Percentiles rank a stretch among this genome's conserved stretches.
phyloP scores from a whole-genome alignment of 768 basidiomycete genomes.

The Boletus edulis region DNA sequence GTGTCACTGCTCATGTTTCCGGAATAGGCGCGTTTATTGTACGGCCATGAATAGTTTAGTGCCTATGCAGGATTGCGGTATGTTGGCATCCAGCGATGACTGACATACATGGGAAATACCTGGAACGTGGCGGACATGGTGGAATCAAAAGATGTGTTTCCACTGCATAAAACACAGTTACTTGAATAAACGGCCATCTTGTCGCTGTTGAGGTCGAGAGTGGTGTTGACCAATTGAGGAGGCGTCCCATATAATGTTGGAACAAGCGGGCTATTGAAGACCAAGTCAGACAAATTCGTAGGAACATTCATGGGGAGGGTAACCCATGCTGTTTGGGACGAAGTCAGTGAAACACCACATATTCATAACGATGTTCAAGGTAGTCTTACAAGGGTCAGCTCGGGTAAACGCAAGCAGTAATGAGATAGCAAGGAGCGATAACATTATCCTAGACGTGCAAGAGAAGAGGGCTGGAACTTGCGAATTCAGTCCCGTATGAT shows the following conservation, averaged over 20 bases:
- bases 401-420: neutral
- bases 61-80: neutral
- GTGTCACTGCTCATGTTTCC: conserved; percentile 14
- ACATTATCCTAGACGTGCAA: no score
- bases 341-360: neutral
- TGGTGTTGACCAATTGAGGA: conserved; percentile 14
- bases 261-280: conserved; percentile 17
- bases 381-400: conserved; percentile 7
- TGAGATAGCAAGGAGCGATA: no score
- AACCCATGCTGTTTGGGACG: conserved; percentile 13
- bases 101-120: neutral
- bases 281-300: conserved; percentile 4
- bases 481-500: no score
- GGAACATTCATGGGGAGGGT: conserved; percentile 15
- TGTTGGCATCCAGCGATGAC: neutral
- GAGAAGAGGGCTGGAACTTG: no score
- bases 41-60: conserved; percentile 13
- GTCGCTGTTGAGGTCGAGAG: conserved; percentile 16
- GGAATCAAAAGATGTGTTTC: conserved; percentile 15
- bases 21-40: conserved; percentile 4
- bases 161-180: conserved; percentile 19
- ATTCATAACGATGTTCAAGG: neutral
- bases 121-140: conserved; percentile 14
- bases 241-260: conserved; percentile 18
- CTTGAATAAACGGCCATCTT: conserved; percentile 22